A percentile compares a stretch with the other conserved stretches of the same genome.
These are phyloP conservation scores for Neopestalotiopsis sp. DNA, from an alignment of 2,329 filamentous ascomycete genomes.

Conservation along the genomic window DNA sequence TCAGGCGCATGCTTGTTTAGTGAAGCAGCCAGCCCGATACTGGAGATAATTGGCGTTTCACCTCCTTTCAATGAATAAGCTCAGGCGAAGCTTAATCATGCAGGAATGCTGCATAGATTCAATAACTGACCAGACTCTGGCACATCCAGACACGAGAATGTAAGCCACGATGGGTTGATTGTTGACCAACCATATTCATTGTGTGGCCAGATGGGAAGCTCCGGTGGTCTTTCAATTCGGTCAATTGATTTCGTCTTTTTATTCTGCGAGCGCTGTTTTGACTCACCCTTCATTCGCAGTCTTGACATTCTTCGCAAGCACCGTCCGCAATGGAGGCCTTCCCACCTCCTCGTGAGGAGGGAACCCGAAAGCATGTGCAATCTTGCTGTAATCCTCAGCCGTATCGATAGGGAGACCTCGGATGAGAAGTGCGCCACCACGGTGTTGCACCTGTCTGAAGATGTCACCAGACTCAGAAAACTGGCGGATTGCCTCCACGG, in stretches of 20 bases:
- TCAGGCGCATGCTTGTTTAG: constrained; percentile 32
- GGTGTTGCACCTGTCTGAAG: constrained; percentile 28
- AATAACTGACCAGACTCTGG: constrained; percentile 26
- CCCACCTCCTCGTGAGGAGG: constrained; percentile 39
- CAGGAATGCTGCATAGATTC: too few species aligned
- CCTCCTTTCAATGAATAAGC: constrained; percentile 28
- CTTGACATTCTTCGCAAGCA: constrained; percentile 40
- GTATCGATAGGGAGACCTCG: constrained; percentile 37
- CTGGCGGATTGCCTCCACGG: constrained; percentile 22
- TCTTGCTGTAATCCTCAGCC: constrained; percentile 37
- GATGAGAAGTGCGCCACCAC: constrained; percentile 40
- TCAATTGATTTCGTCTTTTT: too few species aligned
- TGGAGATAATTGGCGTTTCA: constrained; percentile 40
- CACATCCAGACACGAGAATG: constrained; percentile 32
- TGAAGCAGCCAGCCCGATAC: constrained; percentile 32
- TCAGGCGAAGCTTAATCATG: neutral
- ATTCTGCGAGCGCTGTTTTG: too few species aligned
- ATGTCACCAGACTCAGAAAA: constrained; percentile 32
- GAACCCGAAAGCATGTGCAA: constrained; percentile 42
- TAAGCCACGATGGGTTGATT: constrained; percentile 41
- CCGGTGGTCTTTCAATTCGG: too few species aligned
- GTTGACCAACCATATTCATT: constrained; percentile 44
- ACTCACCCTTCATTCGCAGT: constrained; percentile 41
- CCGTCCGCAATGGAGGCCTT: constrained; percentile 36
- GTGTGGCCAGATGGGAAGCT: constrained; percentile 44